Conservation (phyloP, 2,329 filamentous ascomycete genomes). For the Penicillium sp. region DNA sequence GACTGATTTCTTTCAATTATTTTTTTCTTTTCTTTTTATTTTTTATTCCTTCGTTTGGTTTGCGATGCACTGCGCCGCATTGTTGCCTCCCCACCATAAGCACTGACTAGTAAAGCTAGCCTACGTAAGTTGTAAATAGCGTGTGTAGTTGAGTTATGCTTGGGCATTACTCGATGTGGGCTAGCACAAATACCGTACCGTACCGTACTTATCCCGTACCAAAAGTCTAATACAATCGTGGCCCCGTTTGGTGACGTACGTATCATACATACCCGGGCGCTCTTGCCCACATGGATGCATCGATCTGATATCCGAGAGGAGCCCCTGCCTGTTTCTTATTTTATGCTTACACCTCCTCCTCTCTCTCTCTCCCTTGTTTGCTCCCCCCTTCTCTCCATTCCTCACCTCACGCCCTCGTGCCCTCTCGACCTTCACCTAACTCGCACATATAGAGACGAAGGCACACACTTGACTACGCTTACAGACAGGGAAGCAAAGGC, state of each 20-base stretch:
- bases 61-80: conserved; percentile 1
- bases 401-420: not conserved
- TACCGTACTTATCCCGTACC: not conserved
- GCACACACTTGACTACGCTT: not conserved
- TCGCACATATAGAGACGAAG: not conserved
- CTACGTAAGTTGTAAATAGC: not conserved
- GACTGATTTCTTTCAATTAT: not conserved
- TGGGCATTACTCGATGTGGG: not conserved
- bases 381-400: not conserved
- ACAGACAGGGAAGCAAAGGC: conserved; percentile 7
- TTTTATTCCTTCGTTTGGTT: not conserved
- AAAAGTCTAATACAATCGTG: not conserved
- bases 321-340: conserved; percentile 7
- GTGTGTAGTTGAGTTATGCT: not conserved
- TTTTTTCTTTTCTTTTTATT: not conserved
- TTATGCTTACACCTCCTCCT: not conserved
- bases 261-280: conserved; percentile 3
- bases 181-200: not conserved
- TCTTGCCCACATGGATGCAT: conserved; percentile 14
- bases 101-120: not conserved
- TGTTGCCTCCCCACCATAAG: not conserved
- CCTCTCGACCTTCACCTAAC: not conserved
- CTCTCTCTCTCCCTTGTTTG: not conserved
- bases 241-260: conserved; percentile 12
- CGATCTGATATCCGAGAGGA: conserved; percentile 17